phyloP scores from a whole-genome alignment of 2,329 filamentous ascomycete genomes.

The Anthostomella pinea region DNA sequence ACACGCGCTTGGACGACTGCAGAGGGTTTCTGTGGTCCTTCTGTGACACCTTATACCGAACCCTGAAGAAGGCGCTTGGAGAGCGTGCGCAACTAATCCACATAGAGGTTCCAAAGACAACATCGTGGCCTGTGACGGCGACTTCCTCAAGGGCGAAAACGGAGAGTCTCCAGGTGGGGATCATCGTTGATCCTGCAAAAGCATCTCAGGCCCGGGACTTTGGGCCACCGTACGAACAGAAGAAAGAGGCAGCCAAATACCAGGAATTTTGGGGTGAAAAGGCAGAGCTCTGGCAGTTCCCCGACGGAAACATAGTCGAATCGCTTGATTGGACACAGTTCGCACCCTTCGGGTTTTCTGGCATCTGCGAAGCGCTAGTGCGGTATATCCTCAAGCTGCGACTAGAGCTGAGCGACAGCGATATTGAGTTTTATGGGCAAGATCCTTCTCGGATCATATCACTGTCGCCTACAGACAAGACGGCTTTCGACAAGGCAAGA shows the following conservation, averaged over 20 bases:
- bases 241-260: constrained; percentile 77
- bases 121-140: constrained; percentile 47
- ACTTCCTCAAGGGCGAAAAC: constrained; percentile 29
- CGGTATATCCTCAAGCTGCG: constrained; percentile 69
- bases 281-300: constrained; percentile 88
- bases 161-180: constrained; percentile 56
- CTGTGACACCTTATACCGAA: constrained; percentile 58
- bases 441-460: constrained; percentile 49
- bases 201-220: constrained; percentile 78
- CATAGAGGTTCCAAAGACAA: constrained; percentile 42
- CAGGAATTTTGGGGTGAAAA: constrained; percentile 94
- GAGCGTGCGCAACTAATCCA: constrained; percentile 71
- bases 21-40: constrained; percentile 45
- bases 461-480: constrained; percentile 45
- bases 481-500: constrained; percentile 66
- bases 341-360: constrained; percentile 45
- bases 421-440: constrained; percentile 50
- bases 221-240: constrained; percentile 82
- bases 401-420: constrained; percentile 56
- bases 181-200: constrained; percentile 71
- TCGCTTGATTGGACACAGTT: constrained; percentile 80
- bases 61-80: constrained; percentile 68
- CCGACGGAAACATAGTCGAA: constrained; percentile 90
- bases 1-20: constrained; percentile 35
- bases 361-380: constrained; percentile 78